A percentile compares a stretch with the other conserved stretches of the same genome.
Conservation (phyloP, 345 rosid genomes). For the Syzygium grande region DNA sequence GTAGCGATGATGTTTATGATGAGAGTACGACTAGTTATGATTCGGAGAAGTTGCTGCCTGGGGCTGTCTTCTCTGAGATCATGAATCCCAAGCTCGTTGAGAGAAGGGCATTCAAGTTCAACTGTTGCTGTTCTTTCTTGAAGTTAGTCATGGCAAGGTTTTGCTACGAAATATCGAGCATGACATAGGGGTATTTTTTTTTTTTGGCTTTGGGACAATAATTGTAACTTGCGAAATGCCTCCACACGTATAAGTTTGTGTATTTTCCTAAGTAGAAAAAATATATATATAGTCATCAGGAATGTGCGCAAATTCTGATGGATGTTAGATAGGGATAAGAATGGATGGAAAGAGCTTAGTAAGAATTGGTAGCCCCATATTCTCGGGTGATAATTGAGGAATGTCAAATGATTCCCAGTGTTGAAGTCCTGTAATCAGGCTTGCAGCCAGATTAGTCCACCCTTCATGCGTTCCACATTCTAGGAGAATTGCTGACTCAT, state of each 20-base stretch:
- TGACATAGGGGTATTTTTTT: background rate
- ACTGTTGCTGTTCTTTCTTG: background rate
- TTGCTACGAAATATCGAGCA: background rate
- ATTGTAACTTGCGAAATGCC: background rate
- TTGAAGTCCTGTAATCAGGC: background rate
- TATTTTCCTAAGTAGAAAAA: background rate
- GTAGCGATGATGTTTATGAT: background rate
- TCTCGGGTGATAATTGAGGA: background rate
- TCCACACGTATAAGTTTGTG: background rate
- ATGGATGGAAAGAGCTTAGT: too few species aligned
- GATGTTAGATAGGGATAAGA: background rate
- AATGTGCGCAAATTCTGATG: background rate
- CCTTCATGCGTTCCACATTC: background rate
- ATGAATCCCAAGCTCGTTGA: conserved; percentile 7
- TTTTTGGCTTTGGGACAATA: background rate
- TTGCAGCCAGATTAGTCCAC: background rate
- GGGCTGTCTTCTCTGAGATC: conserved; percentile 10
- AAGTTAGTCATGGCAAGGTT: background rate
- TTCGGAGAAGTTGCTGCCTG: background rate
- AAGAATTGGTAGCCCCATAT: background rate
- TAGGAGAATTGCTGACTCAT: background rate
- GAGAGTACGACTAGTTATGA: background rate
- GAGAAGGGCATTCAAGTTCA: background rate
- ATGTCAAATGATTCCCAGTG: background rate
- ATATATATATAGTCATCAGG: background rate